Conservation (phyloP, 1,284 basidiomycete species). For the Ceratobasidium papillatum region DNA sequence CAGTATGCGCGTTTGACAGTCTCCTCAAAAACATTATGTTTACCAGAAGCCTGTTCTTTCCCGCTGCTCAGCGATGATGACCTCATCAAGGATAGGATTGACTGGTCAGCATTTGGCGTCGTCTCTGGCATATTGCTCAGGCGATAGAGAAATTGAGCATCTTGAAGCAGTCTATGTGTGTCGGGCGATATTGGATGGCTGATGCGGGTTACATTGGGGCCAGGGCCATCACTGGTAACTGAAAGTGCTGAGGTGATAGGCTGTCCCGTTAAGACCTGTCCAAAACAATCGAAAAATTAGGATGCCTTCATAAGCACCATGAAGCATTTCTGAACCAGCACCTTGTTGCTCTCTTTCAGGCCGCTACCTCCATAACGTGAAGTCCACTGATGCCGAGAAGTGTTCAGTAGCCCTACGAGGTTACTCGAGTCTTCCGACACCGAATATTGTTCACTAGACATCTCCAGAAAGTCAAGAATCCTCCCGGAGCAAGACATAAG, state of each 20-base stretch:
- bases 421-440: background rate
- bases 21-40: background rate
- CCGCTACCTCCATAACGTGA: background rate
- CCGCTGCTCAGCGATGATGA: background rate
- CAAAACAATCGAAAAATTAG: too few relatives aligned
- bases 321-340: too few relatives aligned
- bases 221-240: too few relatives aligned
- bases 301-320: background rate
- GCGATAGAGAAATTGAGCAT: slow-evolving; percentile 17
- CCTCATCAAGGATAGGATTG: slow-evolving; percentile 12
- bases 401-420: background rate
- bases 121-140: slow-evolving; percentile 3
- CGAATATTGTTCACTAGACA: background rate
- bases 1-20: slow-evolving; percentile 4
- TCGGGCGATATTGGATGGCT: background rate
- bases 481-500: background rate
- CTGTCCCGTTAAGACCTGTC: too few relatives aligned
- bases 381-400: background rate
- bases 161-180: slow-evolving; percentile 14
- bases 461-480: background rate
- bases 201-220: background rate
- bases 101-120: background rate
- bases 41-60: background rate
- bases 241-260: too few relatives aligned
- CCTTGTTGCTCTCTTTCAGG: background rate